Percentiles rank a stretch among this genome's conserved stretches.
These are phyloP conservation scores for Boletellus emodensis DNA, from an alignment of 768 basidiomycete genomes.

Conservation along the genomic window DNA sequence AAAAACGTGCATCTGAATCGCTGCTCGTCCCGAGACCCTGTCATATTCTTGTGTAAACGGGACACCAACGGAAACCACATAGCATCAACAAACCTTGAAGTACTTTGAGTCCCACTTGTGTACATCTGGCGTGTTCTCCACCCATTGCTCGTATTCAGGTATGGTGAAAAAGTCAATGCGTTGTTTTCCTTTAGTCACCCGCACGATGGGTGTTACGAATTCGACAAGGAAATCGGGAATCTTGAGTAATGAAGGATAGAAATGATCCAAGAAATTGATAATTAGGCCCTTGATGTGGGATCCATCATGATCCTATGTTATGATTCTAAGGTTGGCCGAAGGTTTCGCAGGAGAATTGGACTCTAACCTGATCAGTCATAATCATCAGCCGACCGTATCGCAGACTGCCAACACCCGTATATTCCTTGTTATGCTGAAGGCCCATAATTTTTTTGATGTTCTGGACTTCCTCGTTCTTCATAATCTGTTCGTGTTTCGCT, in stretches of 20 bases:
- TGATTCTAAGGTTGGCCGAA: background rate
- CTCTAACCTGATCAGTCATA: constrained; percentile 96
- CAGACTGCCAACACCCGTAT: constrained; percentile 59
- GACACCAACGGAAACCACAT: background rate
- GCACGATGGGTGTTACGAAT: constrained; percentile 97
- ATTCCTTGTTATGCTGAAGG: constrained; percentile 90
- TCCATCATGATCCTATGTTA: constrained; percentile 89
- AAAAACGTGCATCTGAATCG: constrained; percentile 85
- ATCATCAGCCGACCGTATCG: constrained; percentile 97
- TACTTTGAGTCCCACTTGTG: constrained; percentile 92
- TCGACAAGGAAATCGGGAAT: constrained; percentile 92
- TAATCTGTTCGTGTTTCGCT: constrained; percentile 91
- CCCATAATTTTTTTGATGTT: constrained; percentile 99
- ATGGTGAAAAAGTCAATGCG: constrained; percentile 92
- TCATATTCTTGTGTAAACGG: constrained; percentile 1
- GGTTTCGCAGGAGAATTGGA: background rate
- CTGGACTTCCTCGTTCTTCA: constrained; percentile 97
- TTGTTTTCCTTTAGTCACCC: constrained; percentile 80
- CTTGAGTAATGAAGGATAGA: constrained; percentile 90
- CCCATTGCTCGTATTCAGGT: constrained; percentile 94
- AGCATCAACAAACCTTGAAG: constrained; percentile 72
- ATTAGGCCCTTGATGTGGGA: constrained; percentile 99
- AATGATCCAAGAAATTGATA: constrained; percentile 97
- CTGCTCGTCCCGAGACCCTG: constrained; percentile 96
- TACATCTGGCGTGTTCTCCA: constrained; percentile 68